These are phyloP conservation scores for Nannizziopsis arthrosporioides DNA, from an alignment of 2,329 filamentous ascomycete species.

Conservation along the genomic window DNA sequence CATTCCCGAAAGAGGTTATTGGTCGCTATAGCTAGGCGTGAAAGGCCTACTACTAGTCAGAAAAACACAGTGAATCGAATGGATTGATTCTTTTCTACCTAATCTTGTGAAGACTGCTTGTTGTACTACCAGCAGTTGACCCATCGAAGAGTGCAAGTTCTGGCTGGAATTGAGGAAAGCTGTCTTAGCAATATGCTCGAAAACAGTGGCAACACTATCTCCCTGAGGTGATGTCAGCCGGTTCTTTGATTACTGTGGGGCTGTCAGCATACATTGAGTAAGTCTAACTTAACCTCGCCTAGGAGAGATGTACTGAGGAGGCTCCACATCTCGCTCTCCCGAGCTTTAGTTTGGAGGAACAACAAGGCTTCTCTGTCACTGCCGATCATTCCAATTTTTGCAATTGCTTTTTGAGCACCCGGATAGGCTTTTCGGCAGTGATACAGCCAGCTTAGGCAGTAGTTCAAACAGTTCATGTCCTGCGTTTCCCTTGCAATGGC, in stretches of 20 bases:
- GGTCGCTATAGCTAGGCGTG: slow-evolving; percentile 45
- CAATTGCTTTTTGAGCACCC: slow-evolving; percentile 56
- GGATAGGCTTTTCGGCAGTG: slow-evolving; percentile 85
- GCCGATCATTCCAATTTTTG: slow-evolving; percentile 61
- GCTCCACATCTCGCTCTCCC: slow-evolving; percentile 74
- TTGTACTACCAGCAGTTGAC: slow-evolving; percentile 59
- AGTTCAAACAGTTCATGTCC: slow-evolving; percentile 86
- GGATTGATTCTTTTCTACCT: slow-evolving; percentile 38
- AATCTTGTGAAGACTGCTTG: slow-evolving; percentile 66
- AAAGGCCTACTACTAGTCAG: slow-evolving; percentile 33
- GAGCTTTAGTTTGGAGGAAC: slow-evolving; percentile 76
- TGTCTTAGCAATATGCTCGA: slow-evolving; percentile 71
- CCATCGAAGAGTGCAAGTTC: slow-evolving; percentile 60
- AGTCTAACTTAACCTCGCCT: slow-evolving; percentile 69
- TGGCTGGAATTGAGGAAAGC: slow-evolving; percentile 71
- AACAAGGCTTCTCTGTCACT: slow-evolving; percentile 69
- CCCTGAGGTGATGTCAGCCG: slow-evolving; percentile 33
- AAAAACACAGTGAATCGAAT: neutral
- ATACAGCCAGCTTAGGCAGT: slow-evolving; percentile 89
- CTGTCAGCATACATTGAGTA: slow-evolving; percentile 54
- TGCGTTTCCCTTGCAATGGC: slow-evolving; percentile 88
- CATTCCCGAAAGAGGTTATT: slow-evolving; percentile 65
- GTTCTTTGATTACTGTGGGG: slow-evolving; percentile 21
- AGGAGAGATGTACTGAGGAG: slow-evolving; percentile 72
- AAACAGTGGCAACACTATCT: slow-evolving; percentile 47